Evolutionary conservation across 2,329 filamentous ascomycete species (phyloP), one percentile per base, ranked within the genome.

Genomic region (Xylaria sp.): DNA sequence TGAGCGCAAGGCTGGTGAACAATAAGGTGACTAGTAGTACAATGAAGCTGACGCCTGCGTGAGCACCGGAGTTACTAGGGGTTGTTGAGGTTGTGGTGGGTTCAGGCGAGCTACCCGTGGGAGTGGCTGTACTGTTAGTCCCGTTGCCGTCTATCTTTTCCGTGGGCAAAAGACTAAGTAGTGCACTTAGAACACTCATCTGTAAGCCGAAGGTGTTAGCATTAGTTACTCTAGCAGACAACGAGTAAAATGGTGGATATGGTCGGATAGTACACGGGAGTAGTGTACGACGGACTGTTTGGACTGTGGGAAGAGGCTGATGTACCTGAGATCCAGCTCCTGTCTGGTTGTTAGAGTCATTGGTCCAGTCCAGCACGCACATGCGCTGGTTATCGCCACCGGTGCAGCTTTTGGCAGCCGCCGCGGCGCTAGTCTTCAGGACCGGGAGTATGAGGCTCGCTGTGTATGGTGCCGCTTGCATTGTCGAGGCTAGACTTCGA

Each of bases 281-380:
- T 4, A 5, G 9, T 37, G 4, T 6, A 9, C 1, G 5, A 16
- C 29, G 2, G 29, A 25, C 37, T 51, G 10, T n/a, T 2, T n/a
- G 50, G 21, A 9, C n/a, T n/a, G 2, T 47, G 2, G 10, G 10
- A 48, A 29, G 27, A 23, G 55, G 6, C 23, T 82, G 83, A 16
- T 83, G 87, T 85, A 70, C 68, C 77, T 87, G 84, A 75, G 87
- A 82, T 0, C 85, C 86, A 0, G 87, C 84, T 1, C 86, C 86
- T 12, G 77, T 80, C 4, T 81, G 82, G 72, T 86, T 84, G 68
- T 79, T 69, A 54, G 68, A 73, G n/a, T 32, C 23, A n/a, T 68
- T 71, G 18, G 55, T 35, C 76, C 76, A 78, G 8, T 50, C 9
- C 42, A 71, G 71, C 3, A 72, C 74, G 60, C 75, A 78, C 67